Base-by-base conservation (phyloP, 192 early-diverging fungal species). In the Helicostylum pulchrum region DNA sequence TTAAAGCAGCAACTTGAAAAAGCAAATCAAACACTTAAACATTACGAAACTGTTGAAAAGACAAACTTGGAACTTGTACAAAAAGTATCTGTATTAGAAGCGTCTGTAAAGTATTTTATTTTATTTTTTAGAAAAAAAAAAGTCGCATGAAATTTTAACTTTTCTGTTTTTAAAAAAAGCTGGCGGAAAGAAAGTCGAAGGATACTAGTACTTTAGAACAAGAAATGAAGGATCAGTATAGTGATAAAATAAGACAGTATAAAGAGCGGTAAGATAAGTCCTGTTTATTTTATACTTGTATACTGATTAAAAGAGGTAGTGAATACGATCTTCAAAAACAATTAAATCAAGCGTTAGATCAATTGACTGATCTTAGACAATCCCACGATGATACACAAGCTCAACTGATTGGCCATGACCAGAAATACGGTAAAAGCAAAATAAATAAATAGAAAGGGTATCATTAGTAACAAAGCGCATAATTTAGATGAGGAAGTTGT, bases 301-400 rank as follows among this genome's bases (percentile, higher is more conserved):
- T 48, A 7, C 60, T 23, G n/a, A 4, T 34, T 9, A 21, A n/a
- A n/a, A n/a, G 26, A 26, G 2, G 26, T 55, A 87, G 90, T 23
- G 93, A 97, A 52, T 80, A 89, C 43, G 86, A 89, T 8, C 64
- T 97, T 14, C 91, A 97, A 65, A 78, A 84, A 19, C 92, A 94
- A 62, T 70, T 97, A 17, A 90, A 83, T 32, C 87, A 92, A 20
- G 80, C 91, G 56, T 90, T 89, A 43, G 88, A 89, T 21, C 84
- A 89, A 55, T 73, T 95, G 19, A 79, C 77, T 26, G 76, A 78
- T 32, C 72, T 91, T 7, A 86, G 89, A 64, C 80, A 78, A 19
- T 83, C 85, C 2, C 87, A 87, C 44, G 91, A 94, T 50, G 77
- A 84, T 20, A 84, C 87, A 8, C 91, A 94, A 54, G 85, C 87